Evolutionary conservation across 1,139 yeast genomes (phyloP).

Genomic region (Pneumocystis oryctolagi): DNA sequence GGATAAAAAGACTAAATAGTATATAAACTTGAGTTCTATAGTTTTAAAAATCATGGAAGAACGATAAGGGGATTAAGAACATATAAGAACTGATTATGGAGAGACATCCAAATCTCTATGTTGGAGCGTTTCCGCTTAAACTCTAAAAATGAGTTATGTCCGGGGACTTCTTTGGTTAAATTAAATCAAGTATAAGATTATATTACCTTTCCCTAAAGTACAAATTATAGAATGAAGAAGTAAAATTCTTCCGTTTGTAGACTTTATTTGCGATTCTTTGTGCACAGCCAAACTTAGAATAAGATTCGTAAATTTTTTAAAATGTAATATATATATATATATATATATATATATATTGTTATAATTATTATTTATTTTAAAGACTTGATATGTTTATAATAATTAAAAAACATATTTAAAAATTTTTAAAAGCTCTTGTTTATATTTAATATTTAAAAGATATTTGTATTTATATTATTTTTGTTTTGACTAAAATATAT

Average conservation of each 20-base stretch:
- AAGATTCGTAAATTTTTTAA: background rate
- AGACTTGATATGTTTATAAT: no score
- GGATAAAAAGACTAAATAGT: background rate
- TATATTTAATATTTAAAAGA: no score
- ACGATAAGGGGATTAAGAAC: background rate
- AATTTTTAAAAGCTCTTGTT: no score
- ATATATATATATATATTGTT: background rate
- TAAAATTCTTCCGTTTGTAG: conserved; percentile 1
- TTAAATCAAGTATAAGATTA: background rate
- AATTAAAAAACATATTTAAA: no score
- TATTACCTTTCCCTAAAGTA: background rate
- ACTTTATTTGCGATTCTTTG: background rate
- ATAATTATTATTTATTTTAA: no score
- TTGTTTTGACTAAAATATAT: no score
- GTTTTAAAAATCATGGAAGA: background rate
- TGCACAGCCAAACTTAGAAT: background rate
- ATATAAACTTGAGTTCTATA: background rate
- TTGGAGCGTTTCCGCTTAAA: background rate
- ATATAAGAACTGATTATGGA: background rate
- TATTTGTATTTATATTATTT: no score
- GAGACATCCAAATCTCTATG: background rate
- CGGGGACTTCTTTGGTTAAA: background rate
- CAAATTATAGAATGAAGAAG: background rate
- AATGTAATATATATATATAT: background rate
- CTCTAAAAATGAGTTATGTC: background rate